These are phyloP conservation scores for Acmispon strigosus DNA, from an alignment of 306 rosid species.

Conservation along the genomic window DNA sequence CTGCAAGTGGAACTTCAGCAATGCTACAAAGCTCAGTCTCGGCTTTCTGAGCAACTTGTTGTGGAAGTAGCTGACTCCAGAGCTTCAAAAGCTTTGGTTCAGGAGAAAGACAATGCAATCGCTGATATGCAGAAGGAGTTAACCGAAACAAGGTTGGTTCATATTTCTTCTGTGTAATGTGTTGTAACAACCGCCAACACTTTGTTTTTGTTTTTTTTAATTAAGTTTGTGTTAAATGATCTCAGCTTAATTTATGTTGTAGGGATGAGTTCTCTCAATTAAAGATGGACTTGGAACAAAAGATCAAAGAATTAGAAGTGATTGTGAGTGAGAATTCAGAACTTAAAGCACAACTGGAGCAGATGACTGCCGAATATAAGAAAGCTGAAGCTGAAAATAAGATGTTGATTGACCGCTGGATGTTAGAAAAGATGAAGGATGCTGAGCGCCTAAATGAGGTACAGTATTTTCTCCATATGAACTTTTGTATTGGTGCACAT, in stretches of 20 bases:
- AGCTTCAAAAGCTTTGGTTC: constrained; percentile 56
- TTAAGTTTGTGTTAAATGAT: neutral
- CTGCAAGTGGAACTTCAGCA: constrained; percentile 89
- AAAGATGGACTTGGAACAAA: constrained; percentile 66
- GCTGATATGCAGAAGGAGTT: constrained; percentile 58
- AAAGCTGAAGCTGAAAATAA: constrained; percentile 85
- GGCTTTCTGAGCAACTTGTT: constrained; percentile 88
- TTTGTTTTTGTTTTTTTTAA: neutral
- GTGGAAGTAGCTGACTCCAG: constrained; percentile 88
- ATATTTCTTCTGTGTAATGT: constrained; percentile 8
- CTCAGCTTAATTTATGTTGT: constrained; percentile 13
- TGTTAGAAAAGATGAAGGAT: constrained; percentile 97
- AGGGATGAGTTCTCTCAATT: constrained; percentile 73
- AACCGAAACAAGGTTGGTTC: constrained; percentile 50
- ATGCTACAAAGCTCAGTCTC: constrained; percentile 92
- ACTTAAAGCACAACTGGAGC: constrained; percentile 58
- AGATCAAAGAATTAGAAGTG: constrained; percentile 65
- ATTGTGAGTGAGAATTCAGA: constrained; percentile 68
- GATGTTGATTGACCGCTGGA: constrained; percentile 92
- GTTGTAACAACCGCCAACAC: neutral
- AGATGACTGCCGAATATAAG: constrained; percentile 51
- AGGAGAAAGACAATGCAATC: constrained; percentile 57
- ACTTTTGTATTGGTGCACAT: neutral
- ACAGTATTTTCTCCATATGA: neutral
- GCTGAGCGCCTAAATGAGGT: constrained; percentile 99